phyloP scores from a whole-genome alignment of 148 eudicot species.

The Linanthus parryae region DNA sequence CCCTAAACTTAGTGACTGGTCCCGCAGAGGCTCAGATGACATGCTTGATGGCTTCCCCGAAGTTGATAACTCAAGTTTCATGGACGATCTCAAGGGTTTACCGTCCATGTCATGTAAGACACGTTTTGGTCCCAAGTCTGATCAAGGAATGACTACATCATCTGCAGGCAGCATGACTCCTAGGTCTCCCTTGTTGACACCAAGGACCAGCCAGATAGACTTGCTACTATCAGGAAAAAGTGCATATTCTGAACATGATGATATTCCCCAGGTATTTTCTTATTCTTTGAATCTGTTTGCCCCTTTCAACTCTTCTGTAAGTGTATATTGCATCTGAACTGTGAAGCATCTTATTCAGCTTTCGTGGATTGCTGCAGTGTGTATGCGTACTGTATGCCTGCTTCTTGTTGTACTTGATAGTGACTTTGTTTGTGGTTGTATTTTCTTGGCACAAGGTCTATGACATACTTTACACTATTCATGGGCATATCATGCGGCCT shows the following conservation, averaged over 20 bases:
- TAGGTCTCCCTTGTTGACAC: conserved; percentile 87
- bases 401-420: too few species aligned
- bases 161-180: conserved; percentile 99
- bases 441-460: too few species aligned
- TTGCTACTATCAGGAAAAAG: conserved; percentile 81
- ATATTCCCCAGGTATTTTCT: conserved; percentile 84
- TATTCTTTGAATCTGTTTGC: neutral
- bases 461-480: too few species aligned
- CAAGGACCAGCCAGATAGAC: conserved; percentile 78
- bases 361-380: too few species aligned
- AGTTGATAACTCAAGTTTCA: conserved; percentile 63
- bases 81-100: conserved; percentile 88
- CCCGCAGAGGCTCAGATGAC: conserved; percentile 95
- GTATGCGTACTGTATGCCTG: too few species aligned
- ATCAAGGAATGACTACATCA: conserved; percentile 98
- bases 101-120: conserved; percentile 87
- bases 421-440: too few species aligned
- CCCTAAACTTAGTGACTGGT: conserved; percentile 97
- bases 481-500: too few species aligned
- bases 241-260: conserved; percentile 80
- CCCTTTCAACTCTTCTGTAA: neutral
- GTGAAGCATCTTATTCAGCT: too few species aligned
- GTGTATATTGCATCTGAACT: too few species aligned
- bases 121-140: conserved; percentile 97
- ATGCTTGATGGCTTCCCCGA: conserved; percentile 92